Evolutionary conservation across 2,329 filamentous ascomycete genomes (phyloP).

Genomic region (Alternaria longipes): DNA sequence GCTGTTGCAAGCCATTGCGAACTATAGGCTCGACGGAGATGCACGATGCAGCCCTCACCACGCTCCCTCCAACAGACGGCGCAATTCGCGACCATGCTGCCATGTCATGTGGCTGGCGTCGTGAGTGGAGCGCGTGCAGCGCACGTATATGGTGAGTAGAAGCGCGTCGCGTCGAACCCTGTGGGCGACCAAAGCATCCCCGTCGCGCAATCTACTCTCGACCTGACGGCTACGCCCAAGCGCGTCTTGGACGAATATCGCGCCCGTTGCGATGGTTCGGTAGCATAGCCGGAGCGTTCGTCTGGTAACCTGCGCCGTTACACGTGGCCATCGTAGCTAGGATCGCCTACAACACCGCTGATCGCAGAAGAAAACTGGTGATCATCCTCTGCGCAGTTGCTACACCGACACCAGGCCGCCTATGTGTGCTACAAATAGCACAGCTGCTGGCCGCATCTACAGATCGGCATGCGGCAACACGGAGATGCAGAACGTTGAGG

Average conservation of each 20-base stretch:
- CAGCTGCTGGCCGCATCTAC: conserved; percentile 26
- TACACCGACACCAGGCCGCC: conserved; percentile 35
- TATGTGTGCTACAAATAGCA: conserved; percentile 32
- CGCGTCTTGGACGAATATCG: conserved; percentile 15
- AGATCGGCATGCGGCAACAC: conserved; percentile 35
- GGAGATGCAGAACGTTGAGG: conserved; percentile 28
- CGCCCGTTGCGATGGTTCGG: conserved; percentile 38
- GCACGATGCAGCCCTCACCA: conserved; percentile 31
- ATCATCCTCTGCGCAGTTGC: conserved; percentile 10
- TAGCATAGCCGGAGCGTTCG: conserved; percentile 32
- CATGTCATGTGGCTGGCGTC: conserved; percentile 15
- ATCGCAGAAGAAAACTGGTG: conserved; percentile 15
- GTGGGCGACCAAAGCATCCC: conserved; percentile 13
- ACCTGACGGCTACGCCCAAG: conserved; percentile 6
- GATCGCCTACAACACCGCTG: conserved; percentile 19
- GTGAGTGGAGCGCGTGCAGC: conserved; percentile 18
- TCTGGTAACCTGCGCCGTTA: conserved; percentile 29
- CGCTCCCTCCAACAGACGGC: conserved; percentile 17
- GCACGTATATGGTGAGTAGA: conserved; percentile 13
- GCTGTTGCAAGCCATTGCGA: conserved; percentile 28
- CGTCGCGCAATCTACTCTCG: conserved; percentile 4
- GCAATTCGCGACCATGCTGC: conserved; percentile 11
- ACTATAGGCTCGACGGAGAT: conserved; percentile 30
- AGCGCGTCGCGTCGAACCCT: conserved; percentile 9
- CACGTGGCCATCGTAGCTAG: conserved; percentile 27